These are phyloP conservation scores for Maudiozyma saulgeensis DNA, from an alignment of 805 yeast species.

Conservation along the genomic window DNA sequence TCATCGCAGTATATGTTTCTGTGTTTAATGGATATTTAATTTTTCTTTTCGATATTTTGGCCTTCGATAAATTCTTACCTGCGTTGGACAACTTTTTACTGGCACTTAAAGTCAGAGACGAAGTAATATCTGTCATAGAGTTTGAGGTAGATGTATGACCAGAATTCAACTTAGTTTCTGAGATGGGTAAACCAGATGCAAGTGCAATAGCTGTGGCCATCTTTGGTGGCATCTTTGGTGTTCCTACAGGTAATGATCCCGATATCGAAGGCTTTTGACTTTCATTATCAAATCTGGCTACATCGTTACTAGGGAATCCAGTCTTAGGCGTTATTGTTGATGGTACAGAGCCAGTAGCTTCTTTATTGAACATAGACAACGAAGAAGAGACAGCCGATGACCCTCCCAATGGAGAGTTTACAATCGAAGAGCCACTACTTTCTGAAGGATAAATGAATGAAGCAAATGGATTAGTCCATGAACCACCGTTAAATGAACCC, in stretches of 20 bases:
- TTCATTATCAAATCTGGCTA: not conserved
- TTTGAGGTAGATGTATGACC: not conserved
- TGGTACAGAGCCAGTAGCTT: not conserved
- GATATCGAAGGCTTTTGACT: not conserved
- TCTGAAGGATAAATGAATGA: slow-evolving; percentile 9
- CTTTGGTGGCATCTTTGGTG: slow-evolving; percentile 10
- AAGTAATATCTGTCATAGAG: not conserved
- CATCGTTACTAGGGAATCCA: not conserved
- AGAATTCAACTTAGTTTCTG: slow-evolving; percentile 1
- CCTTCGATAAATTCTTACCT: slow-evolving; percentile 12
- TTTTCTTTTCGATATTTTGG: slow-evolving; percentile 13
- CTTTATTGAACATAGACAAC: not conserved
- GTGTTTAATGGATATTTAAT: slow-evolving; percentile 18
- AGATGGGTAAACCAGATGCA: slow-evolving; percentile 12
- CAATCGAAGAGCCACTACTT: slow-evolving; percentile 1
- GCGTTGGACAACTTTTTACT: slow-evolving; percentile 2
- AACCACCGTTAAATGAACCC: slow-evolving; percentile 67
- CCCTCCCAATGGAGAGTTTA: not conserved
- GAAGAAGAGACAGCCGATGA: slow-evolving; percentile 1
- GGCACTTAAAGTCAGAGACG: not conserved
- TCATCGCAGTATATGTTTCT: slow-evolving; percentile 19
- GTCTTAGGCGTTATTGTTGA: not conserved
- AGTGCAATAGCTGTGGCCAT: slow-evolving; percentile 18
- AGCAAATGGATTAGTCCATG: slow-evolving; percentile 64
- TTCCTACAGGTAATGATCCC: not conserved